These are phyloP conservation scores for Hirsutella thompsonii DNA, from an alignment of 2,329 filamentous ascomycete genomes.

Conservation along the genomic window DNA sequence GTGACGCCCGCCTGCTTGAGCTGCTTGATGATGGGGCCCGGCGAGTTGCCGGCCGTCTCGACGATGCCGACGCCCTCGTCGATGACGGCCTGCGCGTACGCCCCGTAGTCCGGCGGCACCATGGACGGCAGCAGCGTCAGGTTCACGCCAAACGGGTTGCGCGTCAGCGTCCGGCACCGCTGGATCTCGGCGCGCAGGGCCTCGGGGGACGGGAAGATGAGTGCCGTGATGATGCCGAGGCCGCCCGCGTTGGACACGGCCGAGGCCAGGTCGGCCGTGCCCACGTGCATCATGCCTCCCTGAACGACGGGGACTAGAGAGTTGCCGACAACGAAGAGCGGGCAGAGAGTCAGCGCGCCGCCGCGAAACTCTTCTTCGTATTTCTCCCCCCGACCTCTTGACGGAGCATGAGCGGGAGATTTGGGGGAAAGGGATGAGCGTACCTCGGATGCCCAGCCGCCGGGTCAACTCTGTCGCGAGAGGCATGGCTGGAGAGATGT, in stretches of 20 bases:
- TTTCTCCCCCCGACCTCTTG: background rate
- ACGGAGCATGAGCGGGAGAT: background rate
- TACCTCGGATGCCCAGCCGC: conserved; percentile 41
- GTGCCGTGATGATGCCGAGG: conserved; percentile 69
- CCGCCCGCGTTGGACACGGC: conserved; percentile 75
- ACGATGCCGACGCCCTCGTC: conserved; percentile 87
- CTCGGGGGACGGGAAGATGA: conserved; percentile 87
- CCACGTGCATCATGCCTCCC: conserved; percentile 80
- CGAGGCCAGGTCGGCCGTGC: conserved; percentile 65
- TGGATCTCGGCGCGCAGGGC: conserved; percentile 89
- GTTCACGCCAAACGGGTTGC: conserved; percentile 81
- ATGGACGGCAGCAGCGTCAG: conserved; percentile 85
- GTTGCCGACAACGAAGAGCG: background rate
- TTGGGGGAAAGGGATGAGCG: conserved; percentile 1
- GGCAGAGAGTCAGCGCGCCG: too few species aligned
- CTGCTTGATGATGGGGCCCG: conserved; percentile 79
- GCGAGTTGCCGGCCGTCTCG: conserved; percentile 81
- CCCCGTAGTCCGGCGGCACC: conserved; percentile 80
- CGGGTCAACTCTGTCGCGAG: conserved; percentile 45
- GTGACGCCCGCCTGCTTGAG: conserved; percentile 69
- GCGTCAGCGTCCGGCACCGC: conserved; percentile 68
- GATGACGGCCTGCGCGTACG: conserved; percentile 84
- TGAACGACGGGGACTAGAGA: conserved; percentile 78
- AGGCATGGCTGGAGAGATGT: conserved; percentile 33
- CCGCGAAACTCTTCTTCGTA: too few species aligned